phyloP scores from a whole-genome alignment of 129 eudicot genomes.

The Heracleum sosnowskyi region DNA sequence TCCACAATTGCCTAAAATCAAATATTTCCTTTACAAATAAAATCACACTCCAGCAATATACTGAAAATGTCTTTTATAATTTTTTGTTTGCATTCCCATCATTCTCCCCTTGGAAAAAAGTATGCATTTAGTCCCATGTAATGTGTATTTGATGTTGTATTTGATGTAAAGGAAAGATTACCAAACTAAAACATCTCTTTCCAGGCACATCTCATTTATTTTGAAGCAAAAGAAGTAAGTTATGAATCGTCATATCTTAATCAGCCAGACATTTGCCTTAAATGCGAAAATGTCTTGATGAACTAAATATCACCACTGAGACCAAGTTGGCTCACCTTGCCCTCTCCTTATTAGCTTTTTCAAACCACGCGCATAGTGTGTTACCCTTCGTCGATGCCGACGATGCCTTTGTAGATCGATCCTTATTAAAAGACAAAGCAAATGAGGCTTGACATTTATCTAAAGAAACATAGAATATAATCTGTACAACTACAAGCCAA shows the following conservation, averaged over 20 bases:
- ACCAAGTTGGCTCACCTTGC: slow-evolving; percentile 56
- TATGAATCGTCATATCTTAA: not conserved
- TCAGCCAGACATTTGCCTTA: not conserved
- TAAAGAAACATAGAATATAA: not conserved
- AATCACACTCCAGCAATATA: not conserved
- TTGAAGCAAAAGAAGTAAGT: not conserved
- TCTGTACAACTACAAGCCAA: slow-evolving; percentile 3
- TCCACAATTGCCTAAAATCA: not conserved
- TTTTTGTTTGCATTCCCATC: not conserved
- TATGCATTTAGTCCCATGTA: not conserved
- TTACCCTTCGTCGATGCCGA: slow-evolving; percentile 78
- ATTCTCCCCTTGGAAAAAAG: not conserved
- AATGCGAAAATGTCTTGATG: not conserved
- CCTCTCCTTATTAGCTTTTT: slow-evolving; percentile 82
- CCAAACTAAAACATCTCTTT: not conserved
- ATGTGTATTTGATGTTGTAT: not conserved
- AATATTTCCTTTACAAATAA: no score
- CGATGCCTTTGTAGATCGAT: slow-evolving; percentile 88
- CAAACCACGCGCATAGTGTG: slow-evolving; percentile 68
- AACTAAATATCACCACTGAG: not conserved
- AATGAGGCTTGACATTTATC: slow-evolving; percentile 11
- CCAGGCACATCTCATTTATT: not conserved
- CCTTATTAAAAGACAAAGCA: slow-evolving; percentile 39
- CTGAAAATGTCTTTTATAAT: not conserved
- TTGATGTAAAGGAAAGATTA: no score